These are phyloP conservation scores for Endoconidiophora laricicola DNA, from an alignment of 2,329 filamentous ascomycete species.

Conservation along the genomic window DNA sequence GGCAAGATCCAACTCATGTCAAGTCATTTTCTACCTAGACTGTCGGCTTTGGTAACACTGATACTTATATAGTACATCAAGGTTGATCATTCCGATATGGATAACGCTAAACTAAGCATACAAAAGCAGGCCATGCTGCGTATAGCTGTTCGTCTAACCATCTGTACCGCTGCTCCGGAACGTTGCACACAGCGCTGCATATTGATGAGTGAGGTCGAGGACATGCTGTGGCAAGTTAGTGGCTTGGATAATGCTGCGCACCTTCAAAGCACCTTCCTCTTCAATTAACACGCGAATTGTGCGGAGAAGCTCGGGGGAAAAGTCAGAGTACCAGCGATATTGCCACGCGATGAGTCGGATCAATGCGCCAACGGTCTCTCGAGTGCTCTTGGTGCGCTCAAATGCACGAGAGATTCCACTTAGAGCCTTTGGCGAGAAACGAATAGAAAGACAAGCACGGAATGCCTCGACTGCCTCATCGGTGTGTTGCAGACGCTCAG, in stretches of 20 bases:
- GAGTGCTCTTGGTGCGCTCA: conserved; percentile 60
- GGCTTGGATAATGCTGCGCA: conserved; percentile 90
- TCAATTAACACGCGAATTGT: conserved; percentile 87
- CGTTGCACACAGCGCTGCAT: conserved; percentile 82
- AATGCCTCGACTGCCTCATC: conserved; percentile 91
- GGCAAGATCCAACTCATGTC: too few relatives aligned
- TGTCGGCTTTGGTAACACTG: too few relatives aligned
- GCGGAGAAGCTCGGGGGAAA: conserved; percentile 78
- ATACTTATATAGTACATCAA: too few relatives aligned
- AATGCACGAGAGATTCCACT: conserved; percentile 67
- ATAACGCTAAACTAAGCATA: too few relatives aligned
- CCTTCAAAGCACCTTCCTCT: conserved; percentile 92
- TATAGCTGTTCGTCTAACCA: conserved; percentile 31
- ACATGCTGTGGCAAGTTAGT: conserved; percentile 88
- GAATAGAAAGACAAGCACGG: conserved; percentile 66
- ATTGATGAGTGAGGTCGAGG: conserved; percentile 87
- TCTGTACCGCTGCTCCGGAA: conserved; percentile 92
- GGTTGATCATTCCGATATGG: too few relatives aligned
- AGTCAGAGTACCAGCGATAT: conserved; percentile 98
- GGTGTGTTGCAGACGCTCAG: conserved; percentile 78
- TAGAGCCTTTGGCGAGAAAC: conserved; percentile 88
- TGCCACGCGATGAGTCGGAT: conserved; percentile 94
- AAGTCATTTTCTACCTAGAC: too few relatives aligned
- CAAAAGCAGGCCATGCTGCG: too few relatives aligned
- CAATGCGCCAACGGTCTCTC: conserved; percentile 67